Evolutionary conservation across 2,329 filamentous ascomycete genomes (phyloP).

Genomic region (Ophiostoma piceae): DNA sequence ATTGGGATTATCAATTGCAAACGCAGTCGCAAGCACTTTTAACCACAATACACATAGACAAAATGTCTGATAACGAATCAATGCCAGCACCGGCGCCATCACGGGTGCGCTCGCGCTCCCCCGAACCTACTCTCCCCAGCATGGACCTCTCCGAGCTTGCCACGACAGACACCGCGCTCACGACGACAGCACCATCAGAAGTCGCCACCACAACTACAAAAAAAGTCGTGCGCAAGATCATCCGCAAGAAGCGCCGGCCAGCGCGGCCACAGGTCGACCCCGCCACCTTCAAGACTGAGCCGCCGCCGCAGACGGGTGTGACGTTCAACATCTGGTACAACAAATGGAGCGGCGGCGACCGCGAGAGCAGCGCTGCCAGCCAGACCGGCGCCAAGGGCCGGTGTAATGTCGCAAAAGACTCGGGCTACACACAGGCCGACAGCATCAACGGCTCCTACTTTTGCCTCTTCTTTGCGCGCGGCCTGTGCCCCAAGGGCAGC

Average conservation of each 20-base stretch:
- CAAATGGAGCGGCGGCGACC: slow-evolving; percentile 94
- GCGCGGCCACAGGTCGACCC: slow-evolving; percentile 89
- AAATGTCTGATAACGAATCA: not conserved
- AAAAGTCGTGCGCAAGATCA: slow-evolving; percentile 64
- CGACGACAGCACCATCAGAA: not conserved
- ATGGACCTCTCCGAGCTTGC: not conserved
- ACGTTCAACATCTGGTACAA: slow-evolving; percentile 99
- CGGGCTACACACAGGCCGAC: slow-evolving; percentile 73
- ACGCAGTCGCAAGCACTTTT: not conserved
- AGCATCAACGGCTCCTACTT: slow-evolving; percentile 77
- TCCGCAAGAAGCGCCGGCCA: slow-evolving; percentile 83
- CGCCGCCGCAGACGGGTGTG: slow-evolving; percentile 85
- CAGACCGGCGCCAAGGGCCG: slow-evolving; percentile 77
- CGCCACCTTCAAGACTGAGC: slow-evolving; percentile 72
- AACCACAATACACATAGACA: not conserved
- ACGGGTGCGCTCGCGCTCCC: slow-evolving; percentile 6
- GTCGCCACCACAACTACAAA: not conserved
- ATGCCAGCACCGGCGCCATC: slow-evolving; percentile 16
- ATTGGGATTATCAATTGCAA: not conserved
- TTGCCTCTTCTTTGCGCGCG: slow-evolving; percentile 75
- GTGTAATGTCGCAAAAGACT: slow-evolving; percentile 78
- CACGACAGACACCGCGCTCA: slow-evolving; percentile 14
- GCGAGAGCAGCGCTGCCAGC: slow-evolving; percentile 83
- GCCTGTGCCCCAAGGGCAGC: slow-evolving; percentile 72
- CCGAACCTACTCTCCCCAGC: not conserved